Base-by-base conservation (phyloP, 306 rosid species). In the Styphnolobium japonicum region DNA sequence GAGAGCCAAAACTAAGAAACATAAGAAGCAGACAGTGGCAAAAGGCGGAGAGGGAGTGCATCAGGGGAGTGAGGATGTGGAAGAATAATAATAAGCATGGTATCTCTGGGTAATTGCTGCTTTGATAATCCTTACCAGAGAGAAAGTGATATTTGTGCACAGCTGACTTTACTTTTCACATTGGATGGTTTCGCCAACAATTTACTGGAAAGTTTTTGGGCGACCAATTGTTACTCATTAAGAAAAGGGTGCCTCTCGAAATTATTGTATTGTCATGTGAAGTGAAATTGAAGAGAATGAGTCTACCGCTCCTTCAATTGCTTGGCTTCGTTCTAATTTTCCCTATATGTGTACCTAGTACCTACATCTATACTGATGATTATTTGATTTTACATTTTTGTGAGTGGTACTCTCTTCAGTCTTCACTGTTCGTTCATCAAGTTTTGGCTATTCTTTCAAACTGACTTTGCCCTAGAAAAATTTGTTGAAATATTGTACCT, bases 1-100 rank as follows among this genome's bases (percentile, higher is more conserved):
- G 90, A 93, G 89, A 86, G 99, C 97, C 67, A 93, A 84, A 86
- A 89, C 72, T 89, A 93, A 77, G 88, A 96, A 88, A 83, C 89
- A 91, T 53, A 90, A 85, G 89, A 93, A 88, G 84, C 94, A 84
- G 55, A 73, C 90, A 1, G 84, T 73, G 5, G 61, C 90, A 27
- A 93, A 85, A 88, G 81, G 87, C 39, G 89, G 86, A 56, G 97
- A 87, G 63, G 93, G 85, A 36, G 80, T 79, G 66, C 85, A 75
- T 71, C 96, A 78, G 83, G 87, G 57, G 61, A 85, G 56, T 14
- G 97, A 88, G 83, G 89, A 86, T 62, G 85, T 80, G 70, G 97
- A 92, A 86, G 89, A 91, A 74, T 79, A 81, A 73, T 52, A 34
- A 42, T 56, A 19, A 19, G 69, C 42, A 61, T 29, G 62, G 46